A percentile compares a stretch with the other conserved stretches of the same genome.
Conservation (phyloP, 106 monocot genomes). For the Agapanthus africanus region DNA sequence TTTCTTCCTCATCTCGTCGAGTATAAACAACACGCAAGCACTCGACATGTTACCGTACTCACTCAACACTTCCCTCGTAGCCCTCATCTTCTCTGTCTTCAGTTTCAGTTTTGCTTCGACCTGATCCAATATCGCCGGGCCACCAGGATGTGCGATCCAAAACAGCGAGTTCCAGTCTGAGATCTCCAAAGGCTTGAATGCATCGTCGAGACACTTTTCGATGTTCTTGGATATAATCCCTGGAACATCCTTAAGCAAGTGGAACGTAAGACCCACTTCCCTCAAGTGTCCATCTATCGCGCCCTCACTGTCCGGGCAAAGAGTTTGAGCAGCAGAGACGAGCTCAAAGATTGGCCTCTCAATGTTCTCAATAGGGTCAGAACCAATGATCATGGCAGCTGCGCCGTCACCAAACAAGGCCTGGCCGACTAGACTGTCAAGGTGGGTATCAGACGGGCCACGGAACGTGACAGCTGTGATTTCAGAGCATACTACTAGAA, state of each 20-base stretch:
- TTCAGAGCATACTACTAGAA: constrained; percentile 15
- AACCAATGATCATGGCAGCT: not conserved
- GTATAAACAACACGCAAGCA: constrained; percentile 16
- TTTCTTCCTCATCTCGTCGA: constrained; percentile 14
- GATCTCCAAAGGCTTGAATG: constrained; percentile 9
- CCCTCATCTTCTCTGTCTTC: constrained; percentile 6
- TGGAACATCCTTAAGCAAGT: constrained; percentile 7
- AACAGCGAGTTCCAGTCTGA: constrained; percentile 11
- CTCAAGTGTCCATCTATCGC: not conserved
- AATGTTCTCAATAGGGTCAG: not conserved
- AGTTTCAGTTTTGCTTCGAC: constrained; percentile 6
- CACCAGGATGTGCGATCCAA: constrained; percentile 20
- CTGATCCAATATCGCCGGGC: constrained; percentile 15
- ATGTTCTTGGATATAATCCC: constrained; percentile 7
- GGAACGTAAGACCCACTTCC: constrained; percentile 4
- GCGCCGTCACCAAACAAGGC: constrained; percentile 14
- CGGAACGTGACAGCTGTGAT: constrained; percentile 2
- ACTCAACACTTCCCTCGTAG: constrained; percentile 9
- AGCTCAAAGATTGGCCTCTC: constrained; percentile 10
- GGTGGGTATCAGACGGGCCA: constrained; percentile 1
- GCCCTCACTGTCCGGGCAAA: not conserved
- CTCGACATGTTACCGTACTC: constrained; percentile 16
- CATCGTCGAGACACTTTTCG: constrained; percentile 2
- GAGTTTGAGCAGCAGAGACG: constrained; percentile 1
- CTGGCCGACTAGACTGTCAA: not conserved